These are phyloP conservation scores for Exophiala spinifera DNA, from an alignment of 2,329 filamentous ascomycete species.

Conservation along the genomic window DNA sequence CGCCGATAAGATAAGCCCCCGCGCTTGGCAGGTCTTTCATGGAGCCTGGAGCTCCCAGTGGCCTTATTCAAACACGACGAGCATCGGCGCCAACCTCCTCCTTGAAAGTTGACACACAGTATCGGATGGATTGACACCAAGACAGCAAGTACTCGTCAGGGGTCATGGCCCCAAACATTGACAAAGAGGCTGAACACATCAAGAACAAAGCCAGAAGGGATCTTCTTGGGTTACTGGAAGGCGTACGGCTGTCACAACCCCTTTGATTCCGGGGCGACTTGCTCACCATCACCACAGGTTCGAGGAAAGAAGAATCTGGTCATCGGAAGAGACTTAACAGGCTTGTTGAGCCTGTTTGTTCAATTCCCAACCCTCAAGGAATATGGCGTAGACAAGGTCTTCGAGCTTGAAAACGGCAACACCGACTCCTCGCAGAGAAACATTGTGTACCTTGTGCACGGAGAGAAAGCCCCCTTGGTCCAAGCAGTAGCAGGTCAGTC, in stretches of 20 bases:
- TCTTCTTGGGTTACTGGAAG: slow-evolving; percentile 85
- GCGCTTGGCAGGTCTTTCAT: too few relatives aligned
- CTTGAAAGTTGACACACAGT: background rate
- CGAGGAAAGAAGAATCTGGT: slow-evolving; percentile 98
- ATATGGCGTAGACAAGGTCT: slow-evolving; percentile 96
- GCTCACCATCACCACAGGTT: slow-evolving; percentile 60
- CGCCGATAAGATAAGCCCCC: too few relatives aligned
- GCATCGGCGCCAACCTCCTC: background rate
- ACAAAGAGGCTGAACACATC: slow-evolving; percentile 46
- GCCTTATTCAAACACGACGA: background rate
- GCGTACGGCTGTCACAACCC: slow-evolving; percentile 61
- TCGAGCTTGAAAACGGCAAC: slow-evolving; percentile 93
- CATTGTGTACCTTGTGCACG: slow-evolving; percentile 87
- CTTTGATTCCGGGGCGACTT: slow-evolving; percentile 10
- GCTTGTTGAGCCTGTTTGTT: slow-evolving; percentile 83
- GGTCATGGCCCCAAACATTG: slow-evolving; percentile 43
- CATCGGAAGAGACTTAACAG: slow-evolving; percentile 84
- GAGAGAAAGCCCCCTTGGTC: slow-evolving; percentile 81
- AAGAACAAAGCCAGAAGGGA: slow-evolving; percentile 71
- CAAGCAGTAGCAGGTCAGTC: slow-evolving; percentile 81
- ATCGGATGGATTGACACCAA: slow-evolving; percentile 22
- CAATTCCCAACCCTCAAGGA: slow-evolving; percentile 95
- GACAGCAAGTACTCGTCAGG: slow-evolving; percentile 6
- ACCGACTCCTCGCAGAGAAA: slow-evolving; percentile 92
- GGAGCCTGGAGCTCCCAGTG: background rate